Evolutionary conservation across 2,329 filamentous ascomycete species (phyloP), one percentile per base, ranked within the genome.

Genomic region (Nectriaceae sp.): DNA sequence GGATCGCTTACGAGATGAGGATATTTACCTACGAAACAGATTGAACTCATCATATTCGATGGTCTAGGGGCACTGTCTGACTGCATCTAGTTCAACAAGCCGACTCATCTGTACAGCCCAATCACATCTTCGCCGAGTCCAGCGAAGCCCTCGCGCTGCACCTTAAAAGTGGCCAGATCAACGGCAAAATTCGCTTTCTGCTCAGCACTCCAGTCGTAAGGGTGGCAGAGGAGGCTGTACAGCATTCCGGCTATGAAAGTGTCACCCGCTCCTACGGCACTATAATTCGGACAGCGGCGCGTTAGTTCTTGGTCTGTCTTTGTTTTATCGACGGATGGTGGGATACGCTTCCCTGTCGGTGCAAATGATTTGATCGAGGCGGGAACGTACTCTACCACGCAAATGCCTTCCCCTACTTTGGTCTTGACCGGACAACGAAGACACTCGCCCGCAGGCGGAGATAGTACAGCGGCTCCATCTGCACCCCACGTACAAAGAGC

Each of bases 211-310:
- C 80, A 85, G 53, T 77, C 70, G 8, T 67, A 60, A 37, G 61
- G 56, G 53, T 75, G 76, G 61, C 74, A 79, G 47, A 78, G 68
- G 52, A 88, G 66, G 29, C 74, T 77, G 67, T 84, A 89, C 41
- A 90, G 69, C 66, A 88, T 82, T 50, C 85, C 87, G 26, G 87
- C 87, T 54, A 87, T 81, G 61, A 90, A 90, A 0, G 87, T 89
- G 62, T 90, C 88, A 56, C 88, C 88, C 37, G 87, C 87, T 46
- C 87, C 88, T 52, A 90, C 79, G 5, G 85, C 78, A 64, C 87
- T 89, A 64, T 64, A 58, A 47, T 40, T 50, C 59, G 49, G 46
- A 48, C 49, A 52, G 43, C 44, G 47, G 52, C 19, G 8, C 21
- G 43, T 62, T 50, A 62, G 56, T 47, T 56, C 39, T 54, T 50